Evolutionary conservation across 176 grass and related monocot species (phyloP).

Genomic region (Carex kokanica): DNA sequence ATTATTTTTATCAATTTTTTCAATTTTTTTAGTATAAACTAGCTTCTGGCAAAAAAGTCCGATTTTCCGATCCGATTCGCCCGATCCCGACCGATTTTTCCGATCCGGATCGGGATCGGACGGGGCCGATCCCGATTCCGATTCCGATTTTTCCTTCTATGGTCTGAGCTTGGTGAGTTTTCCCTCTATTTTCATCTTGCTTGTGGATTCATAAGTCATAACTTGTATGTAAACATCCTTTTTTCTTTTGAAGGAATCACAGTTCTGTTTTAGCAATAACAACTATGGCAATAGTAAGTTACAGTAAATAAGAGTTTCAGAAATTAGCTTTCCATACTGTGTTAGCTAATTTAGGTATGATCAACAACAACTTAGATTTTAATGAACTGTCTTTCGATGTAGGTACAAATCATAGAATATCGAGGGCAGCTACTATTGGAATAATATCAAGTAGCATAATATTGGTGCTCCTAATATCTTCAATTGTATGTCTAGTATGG

Average conservation of each 20-base stretch:
- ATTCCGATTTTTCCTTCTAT: no score
- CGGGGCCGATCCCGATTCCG: no score
- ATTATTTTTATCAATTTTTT: no score
- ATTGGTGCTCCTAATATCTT: constrained; percentile 9
- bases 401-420: not conserved
- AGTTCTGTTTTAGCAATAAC: no score
- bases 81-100: no score
- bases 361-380: not conserved
- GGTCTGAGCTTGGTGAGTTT: constrained; percentile 37
- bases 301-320: not conserved
- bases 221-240: not conserved
- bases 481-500: constrained; percentile 14
- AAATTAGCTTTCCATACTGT: not conserved
- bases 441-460: not conserved
- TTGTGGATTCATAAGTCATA: not conserved
- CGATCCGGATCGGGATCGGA: no score
- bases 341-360: not conserved
- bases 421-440: not conserved
- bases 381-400: not conserved
- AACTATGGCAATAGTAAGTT: no score
- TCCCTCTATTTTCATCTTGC: not conserved
- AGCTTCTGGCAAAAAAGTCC: no score
- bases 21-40: no score
- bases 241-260: no score
- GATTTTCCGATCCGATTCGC: no score